These are phyloP conservation scores for Fusarium oxysporum DNA, from an alignment of 2,329 filamentous ascomycete species.

Conservation along the genomic window DNA sequence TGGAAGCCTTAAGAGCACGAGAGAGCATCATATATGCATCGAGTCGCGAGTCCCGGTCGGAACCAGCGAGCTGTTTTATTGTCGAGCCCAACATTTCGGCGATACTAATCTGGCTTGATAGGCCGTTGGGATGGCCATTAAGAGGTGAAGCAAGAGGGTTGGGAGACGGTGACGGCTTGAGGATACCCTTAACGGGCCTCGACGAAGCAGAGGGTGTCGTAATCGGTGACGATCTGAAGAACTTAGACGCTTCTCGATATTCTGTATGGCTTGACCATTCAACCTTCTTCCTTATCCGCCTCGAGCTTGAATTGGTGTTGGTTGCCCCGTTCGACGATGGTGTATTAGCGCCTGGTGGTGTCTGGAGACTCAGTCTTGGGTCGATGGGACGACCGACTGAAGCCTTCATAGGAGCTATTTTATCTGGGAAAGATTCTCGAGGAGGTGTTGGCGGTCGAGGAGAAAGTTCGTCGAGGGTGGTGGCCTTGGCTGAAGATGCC, in stretches of 20 bases:
- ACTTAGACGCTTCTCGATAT: conserved; percentile 54
- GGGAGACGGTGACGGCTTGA: conserved; percentile 74
- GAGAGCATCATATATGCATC: conserved; percentile 90
- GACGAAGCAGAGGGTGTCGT: conserved; percentile 55
- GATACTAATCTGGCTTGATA: conserved; percentile 65
- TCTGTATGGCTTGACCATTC: conserved; percentile 68
- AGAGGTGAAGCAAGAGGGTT: conserved; percentile 57
- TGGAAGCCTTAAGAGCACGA: conserved; percentile 81
- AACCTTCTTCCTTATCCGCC: conserved; percentile 64
- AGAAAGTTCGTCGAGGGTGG: conserved; percentile 64
- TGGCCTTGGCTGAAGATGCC: conserved; percentile 56
- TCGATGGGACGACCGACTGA: conserved; percentile 55
- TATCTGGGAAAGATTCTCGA: conserved; percentile 61
- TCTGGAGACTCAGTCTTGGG: conserved; percentile 55
- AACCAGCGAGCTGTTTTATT: conserved; percentile 81
- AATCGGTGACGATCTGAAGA: conserved; percentile 54
- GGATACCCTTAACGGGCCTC: conserved; percentile 73
- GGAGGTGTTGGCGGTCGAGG: conserved; percentile 76
- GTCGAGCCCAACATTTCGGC: conserved; percentile 87
- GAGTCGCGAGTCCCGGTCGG: conserved; percentile 76
- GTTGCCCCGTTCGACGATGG: conserved; percentile 56
- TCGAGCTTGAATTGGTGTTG: conserved; percentile 57
- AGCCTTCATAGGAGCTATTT: conserved; percentile 51
- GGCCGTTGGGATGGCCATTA: conserved; percentile 56
- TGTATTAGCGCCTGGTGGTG: conserved; percentile 63